These are phyloP conservation scores for Talinum fruticosum DNA, from an alignment of 148 eudicot genomes.

Conservation along the genomic window DNA sequence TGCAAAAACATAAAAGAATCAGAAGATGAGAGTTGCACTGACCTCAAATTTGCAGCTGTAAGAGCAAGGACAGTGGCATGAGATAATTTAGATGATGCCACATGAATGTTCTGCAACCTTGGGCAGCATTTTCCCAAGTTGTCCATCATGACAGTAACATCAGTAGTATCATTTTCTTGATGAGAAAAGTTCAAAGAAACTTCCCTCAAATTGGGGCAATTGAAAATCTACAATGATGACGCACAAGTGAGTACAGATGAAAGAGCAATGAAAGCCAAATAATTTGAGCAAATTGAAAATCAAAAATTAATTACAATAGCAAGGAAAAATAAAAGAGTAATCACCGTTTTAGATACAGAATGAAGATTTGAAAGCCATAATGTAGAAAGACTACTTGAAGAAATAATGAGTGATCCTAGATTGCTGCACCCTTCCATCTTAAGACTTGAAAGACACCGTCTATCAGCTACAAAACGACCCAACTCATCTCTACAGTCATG, in stretches of 20 bases:
- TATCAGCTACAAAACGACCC: conserved; percentile 83
- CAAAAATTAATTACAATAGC: neutral
- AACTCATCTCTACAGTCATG: conserved; percentile 74
- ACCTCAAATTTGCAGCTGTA: conserved; percentile 80
- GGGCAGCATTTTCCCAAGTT: conserved; percentile 77
- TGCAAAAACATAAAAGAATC: neutral
- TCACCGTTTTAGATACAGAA: conserved; percentile 79
- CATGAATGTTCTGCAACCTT: conserved; percentile 73
- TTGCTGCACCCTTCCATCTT: conserved; percentile 90
- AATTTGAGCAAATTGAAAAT: neutral
- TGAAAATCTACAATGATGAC: conserved; percentile 48
- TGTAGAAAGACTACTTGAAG: conserved; percentile 68
- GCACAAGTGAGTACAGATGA: conserved; percentile 13
- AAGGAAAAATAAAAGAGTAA: conserved; percentile 16
- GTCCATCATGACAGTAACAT: conserved; percentile 61
- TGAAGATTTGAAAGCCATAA: conserved; percentile 94
- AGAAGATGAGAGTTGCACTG: conserved; percentile 2
- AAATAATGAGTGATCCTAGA: conserved; percentile 57
- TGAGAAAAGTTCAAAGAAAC: conserved; percentile 70
- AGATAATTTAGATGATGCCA: conserved; percentile 69
- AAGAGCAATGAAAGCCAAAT: neutral
- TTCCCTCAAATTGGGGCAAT: conserved; percentile 83
- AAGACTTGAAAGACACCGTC: conserved; percentile 62
- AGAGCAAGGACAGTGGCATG: conserved; percentile 84
- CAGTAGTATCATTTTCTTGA: conserved; percentile 72